Percentiles rank a stretch among this genome's conserved stretches.
Conservation (phyloP, 352 stramenopile genomes). For the Pythium biforme region DNA sequence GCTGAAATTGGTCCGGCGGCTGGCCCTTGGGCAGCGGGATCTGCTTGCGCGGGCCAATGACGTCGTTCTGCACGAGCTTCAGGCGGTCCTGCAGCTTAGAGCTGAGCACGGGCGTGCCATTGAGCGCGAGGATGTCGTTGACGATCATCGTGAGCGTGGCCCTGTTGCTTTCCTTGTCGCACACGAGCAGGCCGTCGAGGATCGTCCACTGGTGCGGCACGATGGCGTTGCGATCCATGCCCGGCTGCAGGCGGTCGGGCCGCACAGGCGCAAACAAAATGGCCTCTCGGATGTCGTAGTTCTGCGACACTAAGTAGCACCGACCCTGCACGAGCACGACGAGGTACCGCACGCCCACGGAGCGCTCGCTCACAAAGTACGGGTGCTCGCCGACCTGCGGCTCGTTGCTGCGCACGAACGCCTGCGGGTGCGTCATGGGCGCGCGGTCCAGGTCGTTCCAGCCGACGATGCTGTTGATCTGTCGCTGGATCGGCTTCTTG, state of each 20-base stretch:
- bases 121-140: constrained; percentile 85
- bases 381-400: constrained; percentile 75
- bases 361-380: constrained; percentile 86
- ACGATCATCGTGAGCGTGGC: constrained; percentile 73
- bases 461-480: constrained; percentile 80
- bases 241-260: constrained; percentile 70
- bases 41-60: constrained; percentile 81
- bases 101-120: constrained; percentile 78
- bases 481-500: constrained; percentile 79
- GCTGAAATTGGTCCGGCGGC: constrained; percentile 74
- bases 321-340: constrained; percentile 72
- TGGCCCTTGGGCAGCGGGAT: constrained; percentile 73
- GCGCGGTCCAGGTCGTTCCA: constrained; percentile 78
- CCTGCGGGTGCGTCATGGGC: constrained; percentile 67
- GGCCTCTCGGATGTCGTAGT: constrained; percentile 83
- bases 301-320: constrained; percentile 83
- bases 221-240: constrained; percentile 65
- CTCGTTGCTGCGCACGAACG: constrained; percentile 72
- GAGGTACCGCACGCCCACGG: constrained; percentile 74
- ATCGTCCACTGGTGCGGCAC: constrained; percentile 88
- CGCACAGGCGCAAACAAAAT: constrained; percentile 76
- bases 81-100: constrained; percentile 85
- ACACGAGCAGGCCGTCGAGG: constrained; percentile 79
- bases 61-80: constrained; percentile 89
- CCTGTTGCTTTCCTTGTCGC: constrained; percentile 75